phyloP scores from a whole-genome alignment of 495 filamentous ascomycete species.

The Daldinia caldariorum region DNA sequence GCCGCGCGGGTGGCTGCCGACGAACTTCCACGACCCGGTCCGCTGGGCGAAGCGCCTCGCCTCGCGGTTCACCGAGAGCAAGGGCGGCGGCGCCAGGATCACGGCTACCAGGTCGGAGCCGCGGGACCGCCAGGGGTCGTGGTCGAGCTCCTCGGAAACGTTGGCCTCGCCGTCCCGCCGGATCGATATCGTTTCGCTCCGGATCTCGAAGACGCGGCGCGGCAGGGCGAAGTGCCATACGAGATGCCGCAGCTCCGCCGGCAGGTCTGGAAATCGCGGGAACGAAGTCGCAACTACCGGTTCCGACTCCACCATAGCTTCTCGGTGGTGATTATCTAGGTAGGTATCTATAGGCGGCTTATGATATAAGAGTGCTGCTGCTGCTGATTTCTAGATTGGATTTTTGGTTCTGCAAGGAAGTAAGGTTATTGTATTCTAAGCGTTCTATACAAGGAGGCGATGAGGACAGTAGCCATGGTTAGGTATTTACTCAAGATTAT shows the following conservation, averaged over 20 bases:
- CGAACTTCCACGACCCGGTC: conserved; percentile 34
- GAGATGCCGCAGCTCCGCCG: conserved; percentile 32
- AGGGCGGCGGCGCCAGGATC: conserved; percentile 27
- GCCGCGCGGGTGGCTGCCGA: conserved; percentile 34
- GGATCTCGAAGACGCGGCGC: conserved; percentile 38
- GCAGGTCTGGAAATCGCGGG: conserved; percentile 31
- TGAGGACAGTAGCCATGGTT: not conserved
- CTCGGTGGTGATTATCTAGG: not conserved
- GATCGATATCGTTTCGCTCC: conserved; percentile 31
- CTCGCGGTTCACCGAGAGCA: conserved; percentile 35
- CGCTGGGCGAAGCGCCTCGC: conserved; percentile 24
- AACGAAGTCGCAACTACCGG: conserved; percentile 25
- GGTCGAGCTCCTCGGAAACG: conserved; percentile 26
- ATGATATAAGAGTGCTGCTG: not conserved
- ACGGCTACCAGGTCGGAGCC: conserved; percentile 37
- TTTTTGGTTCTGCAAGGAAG: not conserved
- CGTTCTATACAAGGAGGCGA: not conserved
- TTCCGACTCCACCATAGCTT: conserved; percentile 31
- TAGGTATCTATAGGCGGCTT: not conserved
- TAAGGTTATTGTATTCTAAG: not conserved
- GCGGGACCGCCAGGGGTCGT: conserved; percentile 31
- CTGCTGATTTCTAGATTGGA: not conserved
- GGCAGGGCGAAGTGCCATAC: conserved; percentile 39
- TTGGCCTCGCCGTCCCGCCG: conserved; percentile 26
- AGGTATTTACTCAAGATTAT: not conserved